Evolutionary conservation across 2,329 filamentous ascomycete genomes (phyloP).

Genomic region (Grosmannia huntii): DNA sequence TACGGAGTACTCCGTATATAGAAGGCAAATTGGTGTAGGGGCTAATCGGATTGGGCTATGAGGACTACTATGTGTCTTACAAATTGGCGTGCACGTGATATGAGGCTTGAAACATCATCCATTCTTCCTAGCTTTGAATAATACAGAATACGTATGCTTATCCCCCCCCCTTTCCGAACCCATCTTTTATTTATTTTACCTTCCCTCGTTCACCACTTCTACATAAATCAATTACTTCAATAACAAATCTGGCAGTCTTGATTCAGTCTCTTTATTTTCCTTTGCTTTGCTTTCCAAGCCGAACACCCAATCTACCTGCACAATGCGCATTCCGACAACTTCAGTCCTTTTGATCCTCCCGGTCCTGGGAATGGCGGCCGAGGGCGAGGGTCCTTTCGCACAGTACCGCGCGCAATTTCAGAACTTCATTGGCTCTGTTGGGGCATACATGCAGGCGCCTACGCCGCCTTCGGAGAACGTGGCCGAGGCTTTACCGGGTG

Average conservation of each 20-base stretch:
- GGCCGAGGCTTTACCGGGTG: not conserved
- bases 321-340: constrained; percentile 45
- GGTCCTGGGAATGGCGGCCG: constrained; percentile 38
- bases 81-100: not conserved
- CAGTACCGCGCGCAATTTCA: constrained; percentile 53
- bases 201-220: not conserved
- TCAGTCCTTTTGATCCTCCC: constrained; percentile 41
- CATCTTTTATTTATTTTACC: not conserved
- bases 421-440: constrained; percentile 47
- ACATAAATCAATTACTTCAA: not conserved
- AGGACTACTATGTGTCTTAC: no score
- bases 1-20: no score
- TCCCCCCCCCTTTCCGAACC: not conserved
- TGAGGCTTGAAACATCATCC: not conserved
- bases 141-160: not conserved
- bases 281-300: not conserved
- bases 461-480: not conserved
- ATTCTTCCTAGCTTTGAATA: not conserved
- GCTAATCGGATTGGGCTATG: no score
- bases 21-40: no score
- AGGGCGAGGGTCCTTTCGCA: constrained; percentile 28
- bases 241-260: not conserved
- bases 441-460: constrained; percentile 36
- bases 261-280: not conserved
- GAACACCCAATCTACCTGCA: constrained; percentile 8